A percentile compares a stretch with the other conserved stretches of the same genome.
phyloP scores from a whole-genome alignment of 148 eudicot species.

The Pharnaceum exiguum region DNA sequence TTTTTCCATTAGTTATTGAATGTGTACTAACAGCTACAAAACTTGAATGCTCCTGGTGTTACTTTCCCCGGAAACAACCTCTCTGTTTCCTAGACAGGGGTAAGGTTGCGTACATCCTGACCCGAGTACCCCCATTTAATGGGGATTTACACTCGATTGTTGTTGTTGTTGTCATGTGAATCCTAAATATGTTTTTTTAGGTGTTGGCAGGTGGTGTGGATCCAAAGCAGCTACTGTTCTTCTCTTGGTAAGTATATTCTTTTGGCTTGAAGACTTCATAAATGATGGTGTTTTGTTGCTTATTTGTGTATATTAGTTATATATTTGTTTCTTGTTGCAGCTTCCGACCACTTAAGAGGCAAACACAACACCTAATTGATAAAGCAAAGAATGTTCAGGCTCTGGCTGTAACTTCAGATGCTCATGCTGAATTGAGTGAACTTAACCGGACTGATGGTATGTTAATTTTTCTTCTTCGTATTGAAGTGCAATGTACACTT shows the following conservation, averaged over 20 bases:
- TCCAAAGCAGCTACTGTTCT: conserved; percentile 68
- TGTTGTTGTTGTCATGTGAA: too few relatives aligned
- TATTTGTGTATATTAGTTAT: not conserved
- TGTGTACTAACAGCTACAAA: too few relatives aligned
- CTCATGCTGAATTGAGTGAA: conserved; percentile 42
- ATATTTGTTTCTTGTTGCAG: conserved; percentile 29
- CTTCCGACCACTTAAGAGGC: conserved; percentile 53
- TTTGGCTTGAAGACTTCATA: not conserved
- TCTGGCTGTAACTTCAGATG: conserved; percentile 49
- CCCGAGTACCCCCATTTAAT: too few relatives aligned
- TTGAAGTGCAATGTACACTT: not conserved
- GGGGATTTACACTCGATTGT: too few relatives aligned
- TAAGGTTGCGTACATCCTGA: too few relatives aligned
- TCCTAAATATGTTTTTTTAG: conserved; percentile 31
- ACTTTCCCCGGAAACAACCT: too few relatives aligned
- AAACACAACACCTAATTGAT: conserved; percentile 27
- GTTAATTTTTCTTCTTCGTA: not conserved
- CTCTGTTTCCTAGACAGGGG: too few relatives aligned
- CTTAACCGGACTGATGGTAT: conserved; percentile 70
- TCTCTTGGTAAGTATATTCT: conserved; percentile 46
- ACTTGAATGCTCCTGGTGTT: too few relatives aligned
- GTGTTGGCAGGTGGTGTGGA: conserved; percentile 66
- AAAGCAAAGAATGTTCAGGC: conserved; percentile 51
- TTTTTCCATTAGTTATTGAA: too few relatives aligned
- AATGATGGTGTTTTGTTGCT: not conserved